Evolutionary conservation across 2,329 filamentous ascomycete genomes (phyloP).

Genomic region (Aspergillus awamori): DNA sequence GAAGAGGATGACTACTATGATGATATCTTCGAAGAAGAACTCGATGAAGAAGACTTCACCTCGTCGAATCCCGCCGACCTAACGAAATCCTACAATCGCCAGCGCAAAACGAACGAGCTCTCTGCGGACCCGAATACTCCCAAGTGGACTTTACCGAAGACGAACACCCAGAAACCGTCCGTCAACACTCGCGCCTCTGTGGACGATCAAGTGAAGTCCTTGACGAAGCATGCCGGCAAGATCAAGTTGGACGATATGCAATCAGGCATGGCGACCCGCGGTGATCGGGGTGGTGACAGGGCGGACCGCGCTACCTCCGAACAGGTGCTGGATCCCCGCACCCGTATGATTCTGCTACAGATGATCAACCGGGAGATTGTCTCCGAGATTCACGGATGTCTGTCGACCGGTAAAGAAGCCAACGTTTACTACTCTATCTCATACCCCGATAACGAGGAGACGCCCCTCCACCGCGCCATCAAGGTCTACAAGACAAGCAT

Average conservation of each 20-base stretch:
- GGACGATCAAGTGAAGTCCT: constrained; percentile 84
- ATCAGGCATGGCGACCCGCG: constrained; percentile 55
- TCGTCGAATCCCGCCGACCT: constrained; percentile 67
- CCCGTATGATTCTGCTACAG: constrained; percentile 91
- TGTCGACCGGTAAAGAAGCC: constrained; percentile 96
- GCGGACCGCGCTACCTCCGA: constrained; percentile 91
- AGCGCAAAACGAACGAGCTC: constrained; percentile 66
- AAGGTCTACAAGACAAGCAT: constrained; percentile 99
- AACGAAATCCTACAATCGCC: constrained; percentile 86
- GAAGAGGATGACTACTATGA: constrained; percentile 65
- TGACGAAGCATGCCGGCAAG: constrained; percentile 83
- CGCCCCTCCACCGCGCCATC: constrained; percentile 75
- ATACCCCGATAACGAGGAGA: constrained; percentile 53
- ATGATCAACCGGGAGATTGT: constrained; percentile 92
- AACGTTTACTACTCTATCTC: constrained; percentile 93
- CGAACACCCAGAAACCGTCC: constrained; percentile 76
- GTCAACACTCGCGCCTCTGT: constrained; percentile 78
- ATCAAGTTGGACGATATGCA: constrained; percentile 72
- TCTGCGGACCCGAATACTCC: constrained; percentile 52
- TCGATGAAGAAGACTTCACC: constrained; percentile 59
- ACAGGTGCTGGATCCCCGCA: constrained; percentile 90
- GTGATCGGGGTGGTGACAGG: constrained; percentile 65
- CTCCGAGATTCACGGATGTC: constrained; percentile 88
- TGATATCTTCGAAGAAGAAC: constrained; percentile 58
- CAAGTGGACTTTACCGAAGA: constrained; percentile 64